A percentile compares a stretch with the other conserved stretches of the same genome.
These are phyloP conservation scores for Tolypocladium tundrense DNA, from an alignment of 2,329 filamentous ascomycete species.

Conservation along the genomic window DNA sequence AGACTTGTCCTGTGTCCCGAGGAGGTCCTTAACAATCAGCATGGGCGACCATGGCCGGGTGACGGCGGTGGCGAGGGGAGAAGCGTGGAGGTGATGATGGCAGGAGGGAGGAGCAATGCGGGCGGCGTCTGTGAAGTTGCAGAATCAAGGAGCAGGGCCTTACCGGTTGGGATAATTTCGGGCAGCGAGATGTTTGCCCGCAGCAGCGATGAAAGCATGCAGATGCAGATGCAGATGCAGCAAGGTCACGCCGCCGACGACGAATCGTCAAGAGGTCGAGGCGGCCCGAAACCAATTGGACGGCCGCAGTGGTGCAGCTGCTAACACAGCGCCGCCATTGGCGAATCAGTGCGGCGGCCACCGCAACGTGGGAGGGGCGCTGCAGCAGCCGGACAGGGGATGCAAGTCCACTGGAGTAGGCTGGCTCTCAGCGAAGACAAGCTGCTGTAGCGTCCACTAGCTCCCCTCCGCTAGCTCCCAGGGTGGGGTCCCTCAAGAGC, in stretches of 20 bases:
- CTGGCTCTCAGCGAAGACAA: background rate
- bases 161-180: background rate
- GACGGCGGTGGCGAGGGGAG: background rate
- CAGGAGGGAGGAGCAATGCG: background rate
- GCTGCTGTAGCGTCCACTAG: background rate
- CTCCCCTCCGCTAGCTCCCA: background rate
- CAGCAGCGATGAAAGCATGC: background rate
- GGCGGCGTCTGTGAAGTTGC: background rate
- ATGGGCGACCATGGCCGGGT: constrained; percentile 18
- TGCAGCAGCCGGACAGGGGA: constrained; percentile 2
- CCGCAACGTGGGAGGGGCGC: constrained; percentile 12
- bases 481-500: background rate
- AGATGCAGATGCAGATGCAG: background rate
- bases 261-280: background rate
- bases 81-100: background rate
- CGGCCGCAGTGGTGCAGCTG: background rate
- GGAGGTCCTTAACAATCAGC: constrained; percentile 44
- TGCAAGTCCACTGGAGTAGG: constrained; percentile 4
- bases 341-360: constrained; percentile 12
- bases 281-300: background rate
- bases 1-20: constrained; percentile 30
- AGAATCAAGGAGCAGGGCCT: background rate
- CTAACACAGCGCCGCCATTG: constrained; percentile 4
- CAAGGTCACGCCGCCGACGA: background rate
- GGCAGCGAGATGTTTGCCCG: background rate